Percentiles rank a stretch among this genome's conserved stretches.
Evolutionary conservation across 1,284 basidiomycete species (phyloP).

Genomic region (Chondrostereum purpureum): DNA sequence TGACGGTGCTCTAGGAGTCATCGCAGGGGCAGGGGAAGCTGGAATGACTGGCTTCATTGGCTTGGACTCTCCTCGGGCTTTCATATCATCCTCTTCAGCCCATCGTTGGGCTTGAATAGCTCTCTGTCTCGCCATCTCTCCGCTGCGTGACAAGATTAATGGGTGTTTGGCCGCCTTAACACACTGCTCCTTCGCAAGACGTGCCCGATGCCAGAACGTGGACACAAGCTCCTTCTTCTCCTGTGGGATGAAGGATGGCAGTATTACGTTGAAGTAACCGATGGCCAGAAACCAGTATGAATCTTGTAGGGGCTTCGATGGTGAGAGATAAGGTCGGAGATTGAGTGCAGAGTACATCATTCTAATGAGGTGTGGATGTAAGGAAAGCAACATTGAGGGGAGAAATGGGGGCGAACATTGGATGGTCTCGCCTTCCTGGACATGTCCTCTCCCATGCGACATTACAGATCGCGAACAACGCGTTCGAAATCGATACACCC

Average conservation of each 20-base stretch:
- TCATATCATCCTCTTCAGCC: slow-evolving; percentile 69
- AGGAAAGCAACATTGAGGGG: slow-evolving; percentile 1
- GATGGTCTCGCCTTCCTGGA: slow-evolving; percentile 39
- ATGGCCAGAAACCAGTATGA: slow-evolving; percentile 76
- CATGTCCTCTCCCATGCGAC: slow-evolving; percentile 60
- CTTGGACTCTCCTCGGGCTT: slow-evolving; percentile 28
- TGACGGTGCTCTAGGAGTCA: slow-evolving; percentile 21
- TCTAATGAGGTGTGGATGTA: slow-evolving; percentile 24
- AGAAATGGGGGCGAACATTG: slow-evolving; percentile 37
- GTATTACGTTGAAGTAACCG: slow-evolving; percentile 74
- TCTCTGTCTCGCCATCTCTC: slow-evolving; percentile 59
- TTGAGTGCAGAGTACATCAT: slow-evolving; percentile 81
- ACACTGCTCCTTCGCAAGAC: slow-evolving; percentile 60
- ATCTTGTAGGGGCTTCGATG: slow-evolving; percentile 36
- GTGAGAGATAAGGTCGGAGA: slow-evolving; percentile 52
- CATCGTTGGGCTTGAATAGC: slow-evolving; percentile 52
- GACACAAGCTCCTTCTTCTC: slow-evolving; percentile 26
- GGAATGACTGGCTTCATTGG: slow-evolving; percentile 9
- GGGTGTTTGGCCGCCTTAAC: slow-evolving; percentile 51
- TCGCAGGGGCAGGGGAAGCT: slow-evolving; percentile 27
- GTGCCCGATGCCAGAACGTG: slow-evolving; percentile 73
- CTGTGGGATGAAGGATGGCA: slow-evolving; percentile 58
- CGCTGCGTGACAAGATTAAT: slow-evolving; percentile 52
- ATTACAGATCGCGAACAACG: slow-evolving; percentile 70
- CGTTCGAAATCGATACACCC: slow-evolving; percentile 69